Evolutionary conservation across 805 yeast genomes (phyloP), one percentile per base, ranked within the genome.

Genomic region (Hyphopichia homilentoma): DNA sequence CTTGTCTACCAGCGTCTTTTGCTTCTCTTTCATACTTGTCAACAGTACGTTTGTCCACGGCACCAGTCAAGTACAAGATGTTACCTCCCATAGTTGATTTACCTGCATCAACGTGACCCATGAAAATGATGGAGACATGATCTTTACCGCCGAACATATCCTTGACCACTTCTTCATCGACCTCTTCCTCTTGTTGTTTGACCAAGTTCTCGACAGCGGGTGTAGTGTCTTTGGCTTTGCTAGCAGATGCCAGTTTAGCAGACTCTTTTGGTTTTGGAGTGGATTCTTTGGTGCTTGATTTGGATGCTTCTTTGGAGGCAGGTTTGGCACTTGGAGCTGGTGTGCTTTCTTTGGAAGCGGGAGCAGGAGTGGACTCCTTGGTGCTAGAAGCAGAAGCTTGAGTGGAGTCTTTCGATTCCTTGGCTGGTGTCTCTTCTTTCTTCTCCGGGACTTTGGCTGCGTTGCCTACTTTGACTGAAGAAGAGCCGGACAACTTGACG

Each of bases 41-140:
- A 45, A 93, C 93, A 14, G 97, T 90, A 70, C 99, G 85, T 74
- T 93, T 93, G 65, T 93, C 98, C 40, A 93, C 98, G 29, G 97
- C 86, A 40, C 97, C 97, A 15, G 97, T 90, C 54, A 93, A 70
- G 57, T 73, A 90, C 44, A 93, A 75, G 48, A 93, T 70, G 65
- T 93, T 93, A 68, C 99, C 99, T 60, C 98, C 98, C 96, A 93
- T 90, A 39, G 99, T 93, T 32, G 96, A 87, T 65, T 93, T 93
- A 59, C 99, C 98, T 21, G 98, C 98, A 74, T 93, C 98, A 47
- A 93, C 99, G 58, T 93, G 99, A 50, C 99, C 99, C 97, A 93
- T 93, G 67, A 93, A 93, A 48, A 93, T 87, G 48, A 93, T 83
- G 13, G 97, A 89, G 58, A 93, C 77, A 67, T 93, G 98, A 59